Conservation (phyloP, 176 grass and related monocot genomes). For the Musa acuminata region DNA sequence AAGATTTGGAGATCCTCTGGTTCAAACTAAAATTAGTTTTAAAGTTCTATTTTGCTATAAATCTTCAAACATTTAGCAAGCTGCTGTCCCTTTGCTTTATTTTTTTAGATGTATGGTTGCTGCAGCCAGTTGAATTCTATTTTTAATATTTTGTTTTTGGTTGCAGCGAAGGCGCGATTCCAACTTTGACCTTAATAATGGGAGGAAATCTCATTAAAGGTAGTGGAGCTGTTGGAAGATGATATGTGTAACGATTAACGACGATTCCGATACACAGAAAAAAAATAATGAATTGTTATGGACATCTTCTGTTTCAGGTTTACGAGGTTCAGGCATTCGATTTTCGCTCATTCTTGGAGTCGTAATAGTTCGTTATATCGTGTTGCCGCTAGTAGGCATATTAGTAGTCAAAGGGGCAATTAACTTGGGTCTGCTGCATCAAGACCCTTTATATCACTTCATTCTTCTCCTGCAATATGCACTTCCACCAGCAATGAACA, state of each 20-base stretch:
- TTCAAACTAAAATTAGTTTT: too few species aligned
- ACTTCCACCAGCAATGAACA: slow-evolving; percentile 82
- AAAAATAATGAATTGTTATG: background rate
- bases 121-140: background rate
- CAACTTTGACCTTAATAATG: slow-evolving; percentile 76
- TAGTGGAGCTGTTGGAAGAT: slow-evolving; percentile 12
- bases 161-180: slow-evolving; percentile 59
- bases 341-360: slow-evolving; percentile 47
- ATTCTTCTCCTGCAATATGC: slow-evolving; percentile 78
- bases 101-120: background rate
- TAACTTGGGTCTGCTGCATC: slow-evolving; percentile 39
- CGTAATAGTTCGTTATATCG: slow-evolving; percentile 50
- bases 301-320: slow-evolving; percentile 25
- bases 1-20: too few species aligned
- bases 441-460: slow-evolving; percentile 79
- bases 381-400: slow-evolving; percentile 51
- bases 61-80: too few species aligned
- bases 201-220: slow-evolving; percentile 80
- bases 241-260: background rate
- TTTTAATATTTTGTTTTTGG: background rate
- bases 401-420: slow-evolving; percentile 46
- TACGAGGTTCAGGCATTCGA: slow-evolving; percentile 35
- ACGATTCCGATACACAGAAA: background rate
- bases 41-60: too few species aligned
- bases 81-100: too few species aligned